Evolutionary conservation across 805 yeast genomes (phyloP), one percentile per base, ranked within the genome.

Genomic region (Suhomyces prunicola): DNA sequence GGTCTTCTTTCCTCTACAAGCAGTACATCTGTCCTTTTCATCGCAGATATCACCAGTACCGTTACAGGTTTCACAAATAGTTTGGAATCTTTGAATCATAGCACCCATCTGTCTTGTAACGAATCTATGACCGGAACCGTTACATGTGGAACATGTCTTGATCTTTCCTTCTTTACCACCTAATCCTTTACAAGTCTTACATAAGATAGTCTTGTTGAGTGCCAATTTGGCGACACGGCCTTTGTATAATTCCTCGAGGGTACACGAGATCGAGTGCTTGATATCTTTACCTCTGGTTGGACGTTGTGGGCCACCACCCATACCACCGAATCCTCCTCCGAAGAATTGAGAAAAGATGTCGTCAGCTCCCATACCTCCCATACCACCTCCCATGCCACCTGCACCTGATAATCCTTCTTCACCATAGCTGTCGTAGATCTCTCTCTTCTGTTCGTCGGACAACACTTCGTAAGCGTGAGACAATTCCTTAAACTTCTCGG

Each of bases 101-200:
- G 97, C 97, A 63, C 99, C 99, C 97, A 94, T 92, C 76, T 94
- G 98, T 79, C 96, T 88, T 50, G 97, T 90, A 60, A 91, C 87
- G 60, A 93, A 87, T 73, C 84, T 89, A 72, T 87, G 75, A 82
- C 99, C 99, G 64, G 82, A 81, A 73, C 99, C 99, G 67, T 83
- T 82, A 85, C 99, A 94, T 40, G 84, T 70, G 50, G 84, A 60
- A 85, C 99, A 94, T 64, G 84, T 84, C 78, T 87, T 88, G 59
- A 92, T 96, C 53, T 89, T 79, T 58, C 94, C 96, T 61, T 85
- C 88, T 67, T 90, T 90, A 76, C 99, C 99, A 73, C 99, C 99
- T 66, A 85, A 85, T 65, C 99, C 99, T 52, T 89, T 87, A 81
- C 99, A 94, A 47, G 82, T 67, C 67, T 83, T 81, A 84, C 99